Evolutionary conservation across 805 yeast species (phyloP), one percentile per base, ranked within the genome.

Genomic region (Ogataea polymorpha): DNA sequence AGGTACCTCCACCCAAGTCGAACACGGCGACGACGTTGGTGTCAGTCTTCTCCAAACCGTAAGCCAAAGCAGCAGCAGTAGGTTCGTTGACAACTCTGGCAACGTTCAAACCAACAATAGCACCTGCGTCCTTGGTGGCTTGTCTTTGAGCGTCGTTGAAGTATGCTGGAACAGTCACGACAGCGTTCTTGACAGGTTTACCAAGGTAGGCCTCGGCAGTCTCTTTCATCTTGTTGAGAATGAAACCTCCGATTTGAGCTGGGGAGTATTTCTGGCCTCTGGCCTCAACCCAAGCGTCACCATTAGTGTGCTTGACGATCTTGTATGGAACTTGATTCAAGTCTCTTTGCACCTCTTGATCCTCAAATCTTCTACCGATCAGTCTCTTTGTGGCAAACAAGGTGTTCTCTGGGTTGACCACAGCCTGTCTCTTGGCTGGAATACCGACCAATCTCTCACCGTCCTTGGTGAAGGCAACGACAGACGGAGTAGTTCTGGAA

Each of bases 1-100:
- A 89, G 61, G 97, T 89, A 81, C 97, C 97, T 70, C 97, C 97
- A 81, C 97, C 97, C 63, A 89, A 78, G 72, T 89, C 97, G 74
- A 90, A 89, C 53, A 89, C 97, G 49, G 97, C 97, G 58, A 89
- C 95, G 49, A 65, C 67, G 44, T 58, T 62, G 23, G 67, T 53
- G 54, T 75, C 80, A 25, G 70, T 57, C 74, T 84, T 85, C 72
- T 88, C 96, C 61, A 88, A 75, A 72, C 96, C 96, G 70, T 88
- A 88, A 51, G 96, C 96, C 61, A 88, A 74, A 50, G 96, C 96
- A 51, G 96, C 93, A 50, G 93, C 93, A 50, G 93, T 84, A 59
- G 95, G 95, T 75, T 85, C 95, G 74, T 85, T 85, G 51, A 85
- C 93, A 51, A 85, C 95, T 71, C 95, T 80, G 62, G 86, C 76